Evolutionary conservation across 2,329 filamentous ascomycete species (phyloP), one percentile per base, ranked within the genome.

Genomic region (Grosmannia huntii): DNA sequence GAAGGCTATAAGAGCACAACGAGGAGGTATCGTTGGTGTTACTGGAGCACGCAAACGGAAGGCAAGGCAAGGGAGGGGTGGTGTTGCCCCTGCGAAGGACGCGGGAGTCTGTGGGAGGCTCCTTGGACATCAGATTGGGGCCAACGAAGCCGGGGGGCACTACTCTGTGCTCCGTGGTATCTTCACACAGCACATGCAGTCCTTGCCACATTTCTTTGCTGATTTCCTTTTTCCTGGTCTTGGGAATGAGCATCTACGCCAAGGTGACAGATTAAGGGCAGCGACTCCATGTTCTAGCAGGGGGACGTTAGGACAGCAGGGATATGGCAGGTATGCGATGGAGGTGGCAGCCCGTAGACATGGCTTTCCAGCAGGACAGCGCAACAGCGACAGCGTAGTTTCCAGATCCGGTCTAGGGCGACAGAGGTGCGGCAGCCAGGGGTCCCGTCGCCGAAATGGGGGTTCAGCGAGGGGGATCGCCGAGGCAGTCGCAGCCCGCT

Each of bases 391-490:
- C 16, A 44, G 41, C 41, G 36, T 12, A 7, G 5, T 44, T n/a
- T 44, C 46, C 46, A 5, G 3, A 14, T 49, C 23, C 3, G 46
- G 21, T 5, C 46, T 51, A 51, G 49, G 46, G 44, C 41, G 57
- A 53, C 41, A 56, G 48, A 52, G 53, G 48, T 59, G 57, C 57
- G 53, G 57, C 53, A 50, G 25, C 5, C 49, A 44, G 41, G 48
- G 33, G 56, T 23, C 19, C 41, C 41, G 41, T 44, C 41, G 19
- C 41, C 41, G 21, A 41, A 28, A 27, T 51, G 46, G 49, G 27
- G 49, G 27, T 12, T 10, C 25, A 44, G 41, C 7, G 16, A 28
- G 21, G 48, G 25, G 48, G 48, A 28, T 50, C 48, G 23, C 16
- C 48, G 21, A 7, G 12, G 46, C 46, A 9, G n/a, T n/a, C 46